Evolutionary conservation across 2,329 filamentous ascomycete genomes (phyloP).

Genomic region (Lachnellula arida): DNA sequence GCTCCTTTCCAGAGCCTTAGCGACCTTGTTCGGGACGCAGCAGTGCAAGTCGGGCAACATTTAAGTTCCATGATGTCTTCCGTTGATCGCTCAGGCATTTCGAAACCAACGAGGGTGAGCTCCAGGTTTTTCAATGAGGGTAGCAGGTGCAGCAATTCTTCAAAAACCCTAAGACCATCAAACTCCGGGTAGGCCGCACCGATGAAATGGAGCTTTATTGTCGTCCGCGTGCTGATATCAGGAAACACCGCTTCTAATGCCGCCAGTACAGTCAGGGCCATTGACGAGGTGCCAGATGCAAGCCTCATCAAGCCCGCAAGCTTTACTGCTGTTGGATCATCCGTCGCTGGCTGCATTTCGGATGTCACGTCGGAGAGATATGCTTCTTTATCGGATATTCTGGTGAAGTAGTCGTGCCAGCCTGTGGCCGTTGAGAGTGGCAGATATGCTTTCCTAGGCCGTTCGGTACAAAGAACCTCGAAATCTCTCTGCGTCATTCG

Average conservation of each 20-base stretch:
- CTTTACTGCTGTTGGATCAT: slow-evolving; percentile 1
- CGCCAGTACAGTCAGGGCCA: slow-evolving; percentile 17
- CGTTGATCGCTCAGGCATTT: not conserved
- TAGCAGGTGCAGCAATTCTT: slow-evolving; percentile 18
- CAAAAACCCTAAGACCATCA: slow-evolving; percentile 10
- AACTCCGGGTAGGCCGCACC: slow-evolving; percentile 15
- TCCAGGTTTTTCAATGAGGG: slow-evolving; percentile 9
- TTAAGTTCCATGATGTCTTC: slow-evolving; percentile 1
- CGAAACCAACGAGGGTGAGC: slow-evolving; percentile 8
- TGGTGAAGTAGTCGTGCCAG: slow-evolving; percentile 20
- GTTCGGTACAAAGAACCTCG: slow-evolving; percentile 5
- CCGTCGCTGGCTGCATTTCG: not conserved
- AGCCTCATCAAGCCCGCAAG: slow-evolving; percentile 1
- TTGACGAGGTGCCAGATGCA: slow-evolving; percentile 10
- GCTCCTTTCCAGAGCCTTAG: slow-evolving; percentile 11
- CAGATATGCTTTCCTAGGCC: slow-evolving; percentile 10
- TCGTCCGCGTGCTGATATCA: slow-evolving; percentile 1
- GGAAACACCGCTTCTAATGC: slow-evolving; percentile 13
- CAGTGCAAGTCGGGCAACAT: slow-evolving; percentile 12
- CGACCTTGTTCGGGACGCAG: not conserved
- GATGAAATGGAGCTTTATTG: slow-evolving; percentile 15
- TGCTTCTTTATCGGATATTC: slow-evolving; percentile 13
- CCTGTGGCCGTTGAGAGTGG: slow-evolving; percentile 9
- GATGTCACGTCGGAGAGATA: not conserved
- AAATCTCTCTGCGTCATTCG: slow-evolving; percentile 1